Percentiles rank a stretch among this genome's conserved stretches.
Evolutionary conservation across 805 yeast genomes (phyloP).

Genomic region (Saturnispora zaruensis): DNA sequence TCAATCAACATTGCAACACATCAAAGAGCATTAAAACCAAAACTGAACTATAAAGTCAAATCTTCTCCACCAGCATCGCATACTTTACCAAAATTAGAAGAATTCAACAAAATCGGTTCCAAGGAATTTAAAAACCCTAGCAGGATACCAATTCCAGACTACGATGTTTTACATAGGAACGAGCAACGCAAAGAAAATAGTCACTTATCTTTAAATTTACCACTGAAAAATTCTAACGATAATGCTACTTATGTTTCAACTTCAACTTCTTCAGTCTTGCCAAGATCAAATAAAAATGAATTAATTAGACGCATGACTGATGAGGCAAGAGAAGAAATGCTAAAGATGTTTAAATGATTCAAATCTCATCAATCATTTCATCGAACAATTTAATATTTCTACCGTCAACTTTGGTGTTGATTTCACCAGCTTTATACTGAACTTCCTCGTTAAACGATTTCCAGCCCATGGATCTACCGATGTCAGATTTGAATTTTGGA

Average conservation of each 20-base stretch:
- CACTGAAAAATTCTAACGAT: neutral
- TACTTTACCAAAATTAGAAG: neutral
- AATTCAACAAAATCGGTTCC: conserved; percentile 3
- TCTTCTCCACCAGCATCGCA: neutral
- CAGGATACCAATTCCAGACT: conserved; percentile 1
- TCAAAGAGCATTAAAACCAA: neutral
- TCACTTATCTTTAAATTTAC: conserved; percentile 7
- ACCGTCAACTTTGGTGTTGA: conserved; percentile 15
- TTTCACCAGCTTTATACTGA: conserved; percentile 6
- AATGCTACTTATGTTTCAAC: neutral
- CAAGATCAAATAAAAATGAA: neutral
- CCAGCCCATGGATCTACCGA: conserved; percentile 7
- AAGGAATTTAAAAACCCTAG: neutral
- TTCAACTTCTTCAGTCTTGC: neutral
- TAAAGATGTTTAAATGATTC: conserved; percentile 9
- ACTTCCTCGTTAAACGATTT: neutral
- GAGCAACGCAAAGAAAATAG: conserved; percentile 2
- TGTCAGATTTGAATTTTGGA: conserved; percentile 8
- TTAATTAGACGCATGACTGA: conserved; percentile 13
- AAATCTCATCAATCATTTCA: conserved; percentile 6
- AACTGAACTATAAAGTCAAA: neutral
- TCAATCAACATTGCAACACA: neutral
- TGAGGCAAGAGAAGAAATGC: conserved; percentile 12
- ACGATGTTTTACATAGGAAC: conserved; percentile 5
- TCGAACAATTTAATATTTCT: conserved; percentile 17